Percentiles rank a stretch among this genome's conserved stretches.
Evolutionary conservation across 305 asterid genomes (phyloP).

Genomic region (Stenogyne calaminthoides): DNA sequence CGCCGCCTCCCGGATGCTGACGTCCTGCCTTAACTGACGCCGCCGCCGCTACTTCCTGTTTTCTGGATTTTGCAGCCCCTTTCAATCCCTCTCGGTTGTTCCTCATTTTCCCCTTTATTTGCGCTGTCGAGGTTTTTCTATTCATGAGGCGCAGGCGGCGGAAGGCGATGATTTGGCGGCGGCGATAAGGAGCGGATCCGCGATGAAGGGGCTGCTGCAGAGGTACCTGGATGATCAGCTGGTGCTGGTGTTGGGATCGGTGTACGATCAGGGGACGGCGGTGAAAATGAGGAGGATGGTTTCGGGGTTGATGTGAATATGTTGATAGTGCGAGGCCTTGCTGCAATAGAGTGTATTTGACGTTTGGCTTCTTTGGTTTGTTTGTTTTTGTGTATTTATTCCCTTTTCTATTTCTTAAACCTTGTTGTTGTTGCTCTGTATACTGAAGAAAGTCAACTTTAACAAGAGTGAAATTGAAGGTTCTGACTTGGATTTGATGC

Average conservation of each 20-base stretch:
- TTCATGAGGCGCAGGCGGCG: conserved; percentile 33
- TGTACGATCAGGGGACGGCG: conserved; percentile 35
- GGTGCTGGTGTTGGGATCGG: conserved; percentile 39
- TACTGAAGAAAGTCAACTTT: conserved; percentile 32
- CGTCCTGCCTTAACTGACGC: conserved; percentile 44
- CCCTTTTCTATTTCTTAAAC: not conserved
- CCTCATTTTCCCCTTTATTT: conserved; percentile 42
- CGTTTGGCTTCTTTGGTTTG: not conserved
- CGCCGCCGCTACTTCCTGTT: conserved; percentile 41
- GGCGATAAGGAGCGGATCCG: conserved; percentile 5
- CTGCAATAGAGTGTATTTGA: conserved; percentile 34
- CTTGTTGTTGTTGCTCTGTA: not conserved
- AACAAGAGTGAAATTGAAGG: conserved; percentile 12
- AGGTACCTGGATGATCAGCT: conserved; percentile 59
- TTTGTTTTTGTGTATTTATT: not conserved
- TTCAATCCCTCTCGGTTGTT: conserved; percentile 44
- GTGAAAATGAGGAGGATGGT: conserved; percentile 27
- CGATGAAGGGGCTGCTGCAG: conserved; percentile 47
- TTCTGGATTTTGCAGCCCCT: conserved; percentile 43
- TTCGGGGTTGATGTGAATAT: conserved; percentile 49
- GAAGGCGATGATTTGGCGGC: conserved; percentile 20
- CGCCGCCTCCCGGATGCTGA: conserved; percentile 37
- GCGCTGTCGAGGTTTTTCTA: conserved; percentile 39
- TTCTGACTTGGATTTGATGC: conserved; percentile 10
- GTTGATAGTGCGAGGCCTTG: conserved; percentile 48